phyloP scores from a whole-genome alignment of 2,329 filamentous ascomycete genomes.

The Biscogniauxia marginata region DNA sequence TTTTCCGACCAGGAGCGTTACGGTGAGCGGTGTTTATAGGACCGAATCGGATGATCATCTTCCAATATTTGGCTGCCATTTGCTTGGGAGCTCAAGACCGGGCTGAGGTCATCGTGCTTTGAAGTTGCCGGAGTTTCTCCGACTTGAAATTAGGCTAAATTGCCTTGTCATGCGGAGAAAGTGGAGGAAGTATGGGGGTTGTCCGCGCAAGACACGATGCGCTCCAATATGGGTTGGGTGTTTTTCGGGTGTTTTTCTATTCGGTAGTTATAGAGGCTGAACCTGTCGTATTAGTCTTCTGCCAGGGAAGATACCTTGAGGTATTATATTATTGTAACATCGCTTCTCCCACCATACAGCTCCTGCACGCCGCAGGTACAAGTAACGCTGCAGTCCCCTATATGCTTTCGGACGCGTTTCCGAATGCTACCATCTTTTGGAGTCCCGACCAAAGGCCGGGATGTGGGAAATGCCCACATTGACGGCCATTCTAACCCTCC shows the following conservation, averaged over 20 bases:
- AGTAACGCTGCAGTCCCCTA: slow-evolving; percentile 28
- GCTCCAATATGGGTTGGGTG: background rate
- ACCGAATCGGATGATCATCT: background rate
- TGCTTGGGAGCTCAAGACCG: background rate
- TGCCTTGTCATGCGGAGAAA: background rate
- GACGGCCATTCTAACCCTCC: slow-evolving; percentile 29
- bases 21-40: background rate
- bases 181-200: background rate
- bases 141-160: background rate
- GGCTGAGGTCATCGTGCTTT: background rate
- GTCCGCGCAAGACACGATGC: background rate
- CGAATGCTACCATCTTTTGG: slow-evolving; percentile 18
- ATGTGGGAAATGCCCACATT: slow-evolving; percentile 32
- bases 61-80: background rate
- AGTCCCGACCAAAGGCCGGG: slow-evolving; percentile 30
- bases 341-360: slow-evolving; percentile 18
- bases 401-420: slow-evolving; percentile 27
- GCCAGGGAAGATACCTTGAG: background rate
- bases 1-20: background rate
- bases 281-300: background rate
- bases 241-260: background rate
- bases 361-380: slow-evolving; percentile 30
- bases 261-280: background rate
- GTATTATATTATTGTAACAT: slow-evolving; percentile 18
- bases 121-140: background rate